Evolutionary conservation across 495 filamentous ascomycete species (phyloP).

Genomic region (Hypoxylon trugodes): DNA sequence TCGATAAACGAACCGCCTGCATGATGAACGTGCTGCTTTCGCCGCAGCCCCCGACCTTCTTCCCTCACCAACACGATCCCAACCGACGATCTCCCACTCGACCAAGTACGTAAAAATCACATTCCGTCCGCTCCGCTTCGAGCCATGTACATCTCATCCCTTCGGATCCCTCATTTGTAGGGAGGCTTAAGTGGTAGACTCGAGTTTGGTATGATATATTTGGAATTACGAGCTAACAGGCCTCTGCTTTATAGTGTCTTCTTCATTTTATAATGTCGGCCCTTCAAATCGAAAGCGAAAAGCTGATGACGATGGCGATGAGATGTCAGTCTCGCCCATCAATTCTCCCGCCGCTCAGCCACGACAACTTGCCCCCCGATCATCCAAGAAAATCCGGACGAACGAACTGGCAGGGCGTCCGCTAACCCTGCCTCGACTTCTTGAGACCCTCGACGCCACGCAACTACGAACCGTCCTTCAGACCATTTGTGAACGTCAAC

Average conservation of each 20-base stretch:
- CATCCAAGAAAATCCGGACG: constrained; percentile 65
- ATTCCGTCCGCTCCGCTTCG: constrained; percentile 8
- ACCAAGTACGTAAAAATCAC: constrained; percentile 62
- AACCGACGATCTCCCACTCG: constrained; percentile 74
- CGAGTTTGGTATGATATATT: constrained; percentile 1
- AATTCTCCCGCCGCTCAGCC: constrained; percentile 77
- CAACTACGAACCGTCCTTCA: constrained; percentile 84
- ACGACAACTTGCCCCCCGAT: constrained; percentile 66
- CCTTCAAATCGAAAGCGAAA: constrained; percentile 80
- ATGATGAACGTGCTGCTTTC: constrained; percentile 62
- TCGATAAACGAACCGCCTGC: constrained; percentile 12
- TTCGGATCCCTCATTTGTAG: not conserved
- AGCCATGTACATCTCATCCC: constrained; percentile 11
- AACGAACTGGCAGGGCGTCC: constrained; percentile 80
- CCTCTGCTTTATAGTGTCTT: constrained; percentile 56
- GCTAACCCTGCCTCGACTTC: constrained; percentile 79
- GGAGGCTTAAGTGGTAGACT: constrained; percentile 2
- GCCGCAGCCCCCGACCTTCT: constrained; percentile 71
- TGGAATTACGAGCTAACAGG: constrained; percentile 38
- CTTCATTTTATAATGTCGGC: constrained; percentile 59
- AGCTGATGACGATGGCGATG: constrained; percentile 85
- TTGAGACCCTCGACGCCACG: constrained; percentile 88
- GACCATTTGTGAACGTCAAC: constrained; percentile 88
- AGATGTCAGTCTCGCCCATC: constrained; percentile 86
- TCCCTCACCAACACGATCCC: constrained; percentile 79